Base-by-base conservation (phyloP, 2,329 filamentous ascomycete genomes). In the Paracorniculantispora psalliotae region DNA sequence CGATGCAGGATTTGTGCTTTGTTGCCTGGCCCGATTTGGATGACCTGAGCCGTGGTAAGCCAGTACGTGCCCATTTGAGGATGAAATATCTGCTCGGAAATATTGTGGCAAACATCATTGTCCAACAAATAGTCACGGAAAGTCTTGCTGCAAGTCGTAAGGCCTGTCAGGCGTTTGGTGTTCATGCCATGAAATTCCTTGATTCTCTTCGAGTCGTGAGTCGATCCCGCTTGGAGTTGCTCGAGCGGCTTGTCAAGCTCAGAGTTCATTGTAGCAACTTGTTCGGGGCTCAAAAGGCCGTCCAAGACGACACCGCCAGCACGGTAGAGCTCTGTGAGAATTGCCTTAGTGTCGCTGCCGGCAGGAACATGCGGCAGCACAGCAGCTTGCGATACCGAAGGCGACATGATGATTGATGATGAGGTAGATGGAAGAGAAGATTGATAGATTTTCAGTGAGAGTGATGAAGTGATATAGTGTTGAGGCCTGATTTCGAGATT, bases 41-140 rank as follows among this genome's bases (percentile, higher is more conserved):
- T 67, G 51, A 65, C 55, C 43, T 65, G 64, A 3, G 64, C 67
- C 10, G 64, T 63, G 50, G 62, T 64, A 53, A 67, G 61, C 68
- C 68, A 70, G 63, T 69, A 70, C 17, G 63, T 64, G n/a, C 68
- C 68, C 0, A 66, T 64, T 30, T 68, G 66, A 35, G 63, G 55
- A 2, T 54, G 33, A 51, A 66, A 68, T 46, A 68, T 61, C 15
- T 62, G 62, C 48, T 66, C 62, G 51, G 62, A 67, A n/a, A 67
- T 37, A 21, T 63, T 28, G 58, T 70, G 69, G 26, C 69, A 63
- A 28, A 68, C 44, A 25, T 69, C 64, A 61, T 63, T 66, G 49
- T 71, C 67, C 7, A 69, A 53, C 13, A 70, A 63, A 19, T 67
- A 62, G 7, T 65, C 54, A 23, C 69, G 67, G 48, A 68, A 71